A percentile compares a stretch with the other conserved stretches of the same genome.
Conservation (phyloP, 768 basidiomycete species). For the Scleroderma bovista region DNA sequence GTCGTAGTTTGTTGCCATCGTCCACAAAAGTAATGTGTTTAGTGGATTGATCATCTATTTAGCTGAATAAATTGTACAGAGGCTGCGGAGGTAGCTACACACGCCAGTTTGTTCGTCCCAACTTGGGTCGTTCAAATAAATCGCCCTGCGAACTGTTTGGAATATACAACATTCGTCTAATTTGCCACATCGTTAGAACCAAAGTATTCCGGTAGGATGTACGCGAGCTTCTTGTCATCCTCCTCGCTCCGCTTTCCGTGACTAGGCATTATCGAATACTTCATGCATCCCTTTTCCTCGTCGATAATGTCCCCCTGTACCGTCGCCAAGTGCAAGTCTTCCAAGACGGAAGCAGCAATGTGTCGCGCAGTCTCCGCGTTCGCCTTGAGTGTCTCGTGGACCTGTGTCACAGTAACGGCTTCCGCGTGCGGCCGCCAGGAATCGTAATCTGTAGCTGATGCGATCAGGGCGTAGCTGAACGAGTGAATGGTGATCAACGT, state of each 20-base stretch:
- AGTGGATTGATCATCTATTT: too few relatives aligned
- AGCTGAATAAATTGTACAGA: too few relatives aligned
- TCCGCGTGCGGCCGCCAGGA: constrained; percentile 82
- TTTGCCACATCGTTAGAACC: not conserved
- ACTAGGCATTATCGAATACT: constrained; percentile 76
- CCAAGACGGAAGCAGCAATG: constrained; percentile 64
- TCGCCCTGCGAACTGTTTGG: too few relatives aligned
- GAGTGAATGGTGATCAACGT: too few relatives aligned
- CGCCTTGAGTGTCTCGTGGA: constrained; percentile 78
- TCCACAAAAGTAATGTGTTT: too few relatives aligned
- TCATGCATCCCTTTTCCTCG: constrained; percentile 79
- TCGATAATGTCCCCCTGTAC: constrained; percentile 49
- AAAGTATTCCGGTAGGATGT: constrained; percentile 78
- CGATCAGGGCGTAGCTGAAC: constrained; percentile 83
- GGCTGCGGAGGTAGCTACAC: too few relatives aligned
- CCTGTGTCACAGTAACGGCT: constrained; percentile 85
- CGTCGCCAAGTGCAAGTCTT: constrained; percentile 60
- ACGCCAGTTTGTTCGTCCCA: too few relatives aligned
- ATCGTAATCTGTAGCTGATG: constrained; percentile 92
- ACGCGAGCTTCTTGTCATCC: constrained; percentile 65
- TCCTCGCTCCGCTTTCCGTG: constrained; percentile 48
- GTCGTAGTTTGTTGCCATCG: too few relatives aligned
- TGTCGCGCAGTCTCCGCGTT: constrained; percentile 86
- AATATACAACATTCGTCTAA: too few relatives aligned
- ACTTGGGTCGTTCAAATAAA: too few relatives aligned